Evolutionary conservation across 73 alveolate species (phyloP), one percentile per base, ranked within the genome.

Genomic region (Paramecium sonneborni): DNA sequence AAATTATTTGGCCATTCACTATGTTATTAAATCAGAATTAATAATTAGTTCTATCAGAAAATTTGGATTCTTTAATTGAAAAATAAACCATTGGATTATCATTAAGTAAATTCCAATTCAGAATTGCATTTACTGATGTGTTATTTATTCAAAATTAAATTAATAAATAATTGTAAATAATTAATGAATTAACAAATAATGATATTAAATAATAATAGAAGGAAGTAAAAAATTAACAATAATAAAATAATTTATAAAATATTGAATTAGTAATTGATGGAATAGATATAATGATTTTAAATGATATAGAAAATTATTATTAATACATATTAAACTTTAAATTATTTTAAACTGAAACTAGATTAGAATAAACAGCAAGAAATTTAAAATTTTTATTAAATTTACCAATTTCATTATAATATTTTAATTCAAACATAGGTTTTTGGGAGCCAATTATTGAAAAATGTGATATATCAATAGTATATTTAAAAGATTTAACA

Each of bases 381-480:
- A 35, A 32, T 72, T 34, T 41, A n/a, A 72, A 32, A 32, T 21
- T 72, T n/a, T 5, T 20, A 2, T 4, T 37, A 8, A 14, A 20
- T 12, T 72, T 72, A 18, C 86, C 86, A 9, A 72, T 72, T 1
- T 34, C 11, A 72, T 72, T 72, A 10, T 15, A 72, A 5, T 72
- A 72, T 38, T 72, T 72, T 21, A 72, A 72, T 38, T 72, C 12
- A 15, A 35, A 32, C 23, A 35, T 72, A 12, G 26, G 58, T 12
- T 3, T 35, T 30, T 72, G 86, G 86, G 86, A 72, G 28, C 86
- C 86, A 12, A 34, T 72, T 12, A 12, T 72, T 9, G 86, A 72
- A 72, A 72, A 20, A 18, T 38, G 37, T 72, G 37, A 32, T 1
- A 35, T 67, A 30, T 30, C 38, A 30, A 30, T 67, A 9, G 20